phyloP scores from a whole-genome alignment of 768 basidiomycete species.

The Suillus bovinus region DNA sequence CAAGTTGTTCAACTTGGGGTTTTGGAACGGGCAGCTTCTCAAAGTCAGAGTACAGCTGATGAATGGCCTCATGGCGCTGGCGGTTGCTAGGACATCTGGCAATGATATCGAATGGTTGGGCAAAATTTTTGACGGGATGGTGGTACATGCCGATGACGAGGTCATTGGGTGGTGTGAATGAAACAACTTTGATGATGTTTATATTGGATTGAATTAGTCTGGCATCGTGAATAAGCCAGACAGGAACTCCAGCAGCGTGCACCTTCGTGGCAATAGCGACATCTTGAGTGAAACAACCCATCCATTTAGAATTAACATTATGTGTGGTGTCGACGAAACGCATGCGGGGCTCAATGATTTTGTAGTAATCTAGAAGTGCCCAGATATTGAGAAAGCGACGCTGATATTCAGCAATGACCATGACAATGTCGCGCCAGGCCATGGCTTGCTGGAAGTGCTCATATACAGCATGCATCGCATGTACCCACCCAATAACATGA shows the following conservation, averaged over 20 bases:
- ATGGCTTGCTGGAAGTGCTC: background rate
- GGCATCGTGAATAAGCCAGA: background rate
- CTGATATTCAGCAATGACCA: conserved; percentile 1
- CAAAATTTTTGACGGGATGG: background rate
- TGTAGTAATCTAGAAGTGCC: background rate
- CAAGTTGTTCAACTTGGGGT: background rate
- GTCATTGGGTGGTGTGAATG: background rate
- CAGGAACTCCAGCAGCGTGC: background rate
- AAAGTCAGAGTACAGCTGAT: background rate
- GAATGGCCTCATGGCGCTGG: background rate
- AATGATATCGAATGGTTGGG: background rate
- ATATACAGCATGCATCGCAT: background rate
- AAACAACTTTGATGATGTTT: background rate
- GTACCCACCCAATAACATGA: background rate
- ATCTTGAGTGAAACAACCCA: conserved; percentile 4
- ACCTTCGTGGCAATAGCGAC: background rate
- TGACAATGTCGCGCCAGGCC: background rate
- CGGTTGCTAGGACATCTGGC: background rate
- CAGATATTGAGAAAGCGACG: background rate
- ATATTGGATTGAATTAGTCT: background rate
- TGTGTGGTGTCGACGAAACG: background rate
- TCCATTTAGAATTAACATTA: background rate
- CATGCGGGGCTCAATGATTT: background rate
- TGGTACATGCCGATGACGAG: background rate
- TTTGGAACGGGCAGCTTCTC: background rate